Evolutionary conservation across 192 early-diverging fungal species (phyloP), one percentile per base, ranked within the genome.

Genomic region (Umbelopsis sp.): DNA sequence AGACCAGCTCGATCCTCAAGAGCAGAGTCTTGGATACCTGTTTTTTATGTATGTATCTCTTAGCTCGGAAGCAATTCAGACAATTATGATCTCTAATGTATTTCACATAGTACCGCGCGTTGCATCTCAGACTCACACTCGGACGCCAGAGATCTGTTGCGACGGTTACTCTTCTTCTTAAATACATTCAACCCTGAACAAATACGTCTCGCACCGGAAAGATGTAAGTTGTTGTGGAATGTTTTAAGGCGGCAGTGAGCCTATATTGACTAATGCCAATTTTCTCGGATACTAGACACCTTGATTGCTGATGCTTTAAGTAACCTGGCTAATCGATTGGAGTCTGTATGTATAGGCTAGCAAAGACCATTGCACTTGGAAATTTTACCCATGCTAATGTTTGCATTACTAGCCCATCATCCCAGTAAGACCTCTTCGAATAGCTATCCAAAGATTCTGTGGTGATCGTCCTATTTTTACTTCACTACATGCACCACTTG

Each of bases 21-120:
- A 21, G 5, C 77, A 86, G 45, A 81, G 76, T 25, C 67, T 82
- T 32, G 85, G 79, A n/a, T 86, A 82, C 68, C 66, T 84, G 0
- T 80, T 84, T 59, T 86, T 86, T 21, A 76, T 86, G 85, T 84
- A 84, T 78, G 79, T 41, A 34, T 21, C 8, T 16, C 7, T 31
- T 36, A 45, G 43, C n/a, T 21, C 62, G 34, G 12, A 31, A 3
- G 34, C 4, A 0, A 44, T 3, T 32, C 29, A 22, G 21, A 1
- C 22, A 47, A 47, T 56, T 44, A 11, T 43, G 11, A 25, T 1
- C 21, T 20, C 21, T 71, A 4, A 14, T 62, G 29, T 24, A 26
- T 65, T 54, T 24, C 29, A 26, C 24, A 3, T 17, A 73, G 74
- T 68, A 83, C 80, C 21, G 71, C 81, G 29, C 73, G 81, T 45